Percentiles rank a stretch among this genome's conserved stretches.
Conservation (phyloP, 2,329 filamentous ascomycete species). For the Xylariaceae sp. region DNA sequence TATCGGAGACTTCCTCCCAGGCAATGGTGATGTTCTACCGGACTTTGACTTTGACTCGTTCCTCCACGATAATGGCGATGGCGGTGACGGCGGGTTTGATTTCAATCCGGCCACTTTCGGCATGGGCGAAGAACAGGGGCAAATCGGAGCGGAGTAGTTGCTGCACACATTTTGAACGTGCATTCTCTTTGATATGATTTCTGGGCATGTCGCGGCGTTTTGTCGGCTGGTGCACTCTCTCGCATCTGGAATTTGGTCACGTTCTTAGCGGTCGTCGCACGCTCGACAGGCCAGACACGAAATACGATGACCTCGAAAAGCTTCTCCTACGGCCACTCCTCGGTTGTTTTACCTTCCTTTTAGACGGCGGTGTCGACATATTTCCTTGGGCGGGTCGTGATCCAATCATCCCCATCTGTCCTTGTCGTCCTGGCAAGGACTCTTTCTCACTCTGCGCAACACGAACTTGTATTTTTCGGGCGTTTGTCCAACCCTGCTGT, state of each 20-base stretch:
- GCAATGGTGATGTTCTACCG: constrained; percentile 56
- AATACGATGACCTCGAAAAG: constrained; percentile 28
- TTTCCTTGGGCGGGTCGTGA: constrained; percentile 1
- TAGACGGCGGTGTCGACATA: constrained; percentile 10
- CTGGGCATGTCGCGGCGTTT: constrained; percentile 34
- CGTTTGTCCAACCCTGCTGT: neutral
- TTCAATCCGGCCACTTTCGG: constrained; percentile 51
- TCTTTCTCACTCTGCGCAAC: neutral
- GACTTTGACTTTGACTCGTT: constrained; percentile 70
- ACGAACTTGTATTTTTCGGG: neutral
- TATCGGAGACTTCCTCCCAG: constrained; percentile 56
- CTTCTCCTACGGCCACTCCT: constrained; percentile 8
- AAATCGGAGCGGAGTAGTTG: constrained; percentile 57
- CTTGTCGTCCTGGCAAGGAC: neutral
- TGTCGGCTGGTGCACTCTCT: constrained; percentile 26
- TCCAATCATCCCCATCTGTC: neutral
- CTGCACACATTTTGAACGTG: constrained; percentile 6
- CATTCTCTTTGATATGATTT: constrained; percentile 15
- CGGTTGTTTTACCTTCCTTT: constrained; percentile 1
- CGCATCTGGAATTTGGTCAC: constrained; percentile 31
- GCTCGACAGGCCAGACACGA: constrained; percentile 27
- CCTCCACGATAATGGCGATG: constrained; percentile 53
- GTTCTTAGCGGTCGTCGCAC: constrained; percentile 24
- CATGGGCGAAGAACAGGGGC: constrained; percentile 50
- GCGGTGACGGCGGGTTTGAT: constrained; percentile 50